Percentiles rank a stretch among this genome's conserved stretches.
Evolutionary conservation across 306 rosid species (phyloP).

Genomic region (Rosa chinensis): DNA sequence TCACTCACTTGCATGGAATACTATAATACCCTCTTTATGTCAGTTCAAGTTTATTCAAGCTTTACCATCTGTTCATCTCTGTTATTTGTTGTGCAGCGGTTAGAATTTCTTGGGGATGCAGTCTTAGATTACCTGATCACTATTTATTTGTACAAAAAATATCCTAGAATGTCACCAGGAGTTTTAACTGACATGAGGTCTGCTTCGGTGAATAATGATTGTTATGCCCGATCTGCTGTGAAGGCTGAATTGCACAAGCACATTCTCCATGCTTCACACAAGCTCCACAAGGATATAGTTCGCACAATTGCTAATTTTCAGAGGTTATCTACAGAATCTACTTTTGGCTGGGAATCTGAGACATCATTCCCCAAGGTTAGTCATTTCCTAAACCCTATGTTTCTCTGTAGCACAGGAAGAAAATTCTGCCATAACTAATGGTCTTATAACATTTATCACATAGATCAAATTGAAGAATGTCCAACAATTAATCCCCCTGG

Average conservation of each 20-base stretch:
- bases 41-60: neutral
- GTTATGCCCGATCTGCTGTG: constrained; percentile 62
- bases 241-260: constrained; percentile 62
- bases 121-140: constrained; percentile 72
- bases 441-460: neutral
- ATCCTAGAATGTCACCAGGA: constrained; percentile 71
- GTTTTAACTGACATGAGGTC: constrained; percentile 77
- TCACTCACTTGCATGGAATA: neutral
- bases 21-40: neutral
- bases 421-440: neutral
- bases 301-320: constrained; percentile 30
- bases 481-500: neutral
- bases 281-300: constrained; percentile 53
- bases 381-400: neutral
- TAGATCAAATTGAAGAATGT: neutral
- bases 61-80: neutral
- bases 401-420: neutral
- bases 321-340: constrained; percentile 31
- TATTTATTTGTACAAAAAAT: constrained; percentile 44
- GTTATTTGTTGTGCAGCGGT: constrained; percentile 48
- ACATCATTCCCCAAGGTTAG: constrained; percentile 74
- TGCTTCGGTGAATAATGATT: constrained; percentile 73
- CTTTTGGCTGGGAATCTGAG: constrained; percentile 77
- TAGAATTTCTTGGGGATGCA: constrained; percentile 79
- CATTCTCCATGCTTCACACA: constrained; percentile 54